Evolutionary conservation across 129 eudicot genomes (phyloP), one percentile per base, ranked within the genome.

Genomic region (Oenanthe sinensis): DNA sequence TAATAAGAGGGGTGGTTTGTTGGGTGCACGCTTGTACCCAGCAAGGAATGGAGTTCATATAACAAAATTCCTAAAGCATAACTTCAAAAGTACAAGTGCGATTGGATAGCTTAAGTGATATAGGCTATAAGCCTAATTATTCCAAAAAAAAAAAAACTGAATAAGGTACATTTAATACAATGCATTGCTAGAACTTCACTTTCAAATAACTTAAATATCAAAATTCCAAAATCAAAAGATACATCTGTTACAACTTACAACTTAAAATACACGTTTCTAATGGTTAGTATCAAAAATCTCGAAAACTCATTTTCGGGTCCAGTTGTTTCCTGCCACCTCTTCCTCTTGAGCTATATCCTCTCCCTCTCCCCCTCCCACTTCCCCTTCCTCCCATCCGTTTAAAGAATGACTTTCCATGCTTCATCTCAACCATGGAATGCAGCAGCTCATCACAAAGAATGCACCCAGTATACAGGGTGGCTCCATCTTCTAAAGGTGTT

Each of bases 291-390:
- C 79, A 93, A 78, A 93, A 93, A 87, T 89, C 94, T 14, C 92
- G 83, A 75, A 93, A 93, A 77, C 98, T 93, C 98, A 93, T 93
- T 82, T 87, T 93, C 1, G 93, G 93, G 62, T 93, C 94, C 82
- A 86, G 83, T 47, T 83, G 77, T 77, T 86, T 86, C 36, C 85
- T 82, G 17, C 88, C 85, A 24, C 92, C 77, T 52, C 87, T 68
- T 60, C 90, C 82, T 40, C 85, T 70, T 36, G 76, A 26, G 22
- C 79, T 72, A 14, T 50, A 40, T 76, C 86, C 63, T 5, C 87
- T 71, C 17, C n/a, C n/a, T n/a, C n/a, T n/a, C n/a, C 91, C 68
- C 68, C 68, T 60, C 68, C 68, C 88, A 52, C 93, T 79, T 0
- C 87, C 87, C 44, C 90, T 84, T 36, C 93, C 91, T 42, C 89